Evolutionary conservation across 352 stramenopile genomes (phyloP).

Genomic region (Phytophthora idaei): DNA sequence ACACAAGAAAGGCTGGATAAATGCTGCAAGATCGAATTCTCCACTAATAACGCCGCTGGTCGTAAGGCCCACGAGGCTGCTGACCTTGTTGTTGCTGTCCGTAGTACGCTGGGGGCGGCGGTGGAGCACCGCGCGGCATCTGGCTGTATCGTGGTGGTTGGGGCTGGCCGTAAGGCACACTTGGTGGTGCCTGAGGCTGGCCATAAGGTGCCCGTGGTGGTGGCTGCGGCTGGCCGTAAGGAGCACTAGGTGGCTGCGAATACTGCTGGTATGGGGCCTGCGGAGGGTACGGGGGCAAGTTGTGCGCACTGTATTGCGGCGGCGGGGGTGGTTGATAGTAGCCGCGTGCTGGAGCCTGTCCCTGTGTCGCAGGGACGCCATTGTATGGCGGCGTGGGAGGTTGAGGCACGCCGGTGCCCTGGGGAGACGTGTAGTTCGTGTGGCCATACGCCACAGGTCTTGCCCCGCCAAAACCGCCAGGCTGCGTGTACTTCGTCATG

Average conservation of each 20-base stretch:
- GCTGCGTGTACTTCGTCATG: slow-evolving; percentile 60
- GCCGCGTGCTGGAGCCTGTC: slow-evolving; percentile 13
- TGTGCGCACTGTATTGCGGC: slow-evolving; percentile 36
- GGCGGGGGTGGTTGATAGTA: slow-evolving; percentile 40
- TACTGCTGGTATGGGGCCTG: slow-evolving; percentile 41
- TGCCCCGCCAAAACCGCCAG: slow-evolving; percentile 23
- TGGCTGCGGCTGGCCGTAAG: slow-evolving; percentile 27
- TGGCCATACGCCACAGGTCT: slow-evolving; percentile 35
- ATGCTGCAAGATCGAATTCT: slow-evolving; percentile 20
- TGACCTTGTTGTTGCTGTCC: slow-evolving; percentile 34
- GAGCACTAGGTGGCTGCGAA: slow-evolving; percentile 11
- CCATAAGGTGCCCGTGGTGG: slow-evolving; percentile 16
- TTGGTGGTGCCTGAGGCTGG: slow-evolving; percentile 15
- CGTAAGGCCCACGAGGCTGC: slow-evolving; percentile 43
- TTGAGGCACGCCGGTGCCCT: slow-evolving; percentile 23
- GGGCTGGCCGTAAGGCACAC: slow-evolving; percentile 16
- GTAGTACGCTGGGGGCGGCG: slow-evolving; percentile 23
- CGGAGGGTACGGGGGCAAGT: slow-evolving; percentile 33
- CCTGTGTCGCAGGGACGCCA: slow-evolving; percentile 34
- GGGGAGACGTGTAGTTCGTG: slow-evolving; percentile 48
- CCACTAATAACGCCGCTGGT: slow-evolving; percentile 38
- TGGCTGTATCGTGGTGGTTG: slow-evolving; percentile 24
- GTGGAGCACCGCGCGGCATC: slow-evolving; percentile 13
- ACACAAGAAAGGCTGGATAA: slow-evolving; percentile 17
- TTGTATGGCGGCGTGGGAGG: slow-evolving; percentile 38